Base-by-base conservation (phyloP, 768 basidiomycete species). In the Clitopilus passeckerianus region DNA sequence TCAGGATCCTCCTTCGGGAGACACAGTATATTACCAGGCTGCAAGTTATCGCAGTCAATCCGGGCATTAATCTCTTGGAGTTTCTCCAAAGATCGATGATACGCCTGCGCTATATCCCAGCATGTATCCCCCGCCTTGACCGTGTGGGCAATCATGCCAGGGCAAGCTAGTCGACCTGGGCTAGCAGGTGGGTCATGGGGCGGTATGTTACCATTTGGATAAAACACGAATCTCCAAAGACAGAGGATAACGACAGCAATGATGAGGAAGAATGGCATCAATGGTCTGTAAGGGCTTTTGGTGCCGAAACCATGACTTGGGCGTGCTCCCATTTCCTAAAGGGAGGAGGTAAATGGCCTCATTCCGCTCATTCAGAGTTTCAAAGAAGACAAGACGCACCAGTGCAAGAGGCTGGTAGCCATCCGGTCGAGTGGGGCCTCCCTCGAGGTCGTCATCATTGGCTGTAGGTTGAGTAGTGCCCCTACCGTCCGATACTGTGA, bases 231-330 rank as follows among this genome's bases (percentile, higher is more conserved):
- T 10, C 86, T 82, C 82, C 85, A 88, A 60, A 86, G 71, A 57
- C 88, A 79, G 12, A 90, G 76, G 41, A 90, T 77, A 18, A 83
- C 60, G 57, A 84, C 86, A 10, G 80, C 83, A 44, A 89, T 79
- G 54, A 88, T 79, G 59, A 90, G 83, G 75, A 89, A 86, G 74
- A 89, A 90, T 6, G 87, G 87, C 65, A 87, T 85, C 6, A 90
- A 76, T 0, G 84, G 79, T 22, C 82, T 80, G 65, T 88, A 88
- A 6, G 83, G 15, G n/a, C 46, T 22, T 18, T 18, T 18, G 12
- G 75, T 9, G 71, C 68, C n/a, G 75, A 65, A 57, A 75, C 77
- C 54, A 74, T 65, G 60, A 66, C 61, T 7, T 70, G 64, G 44
- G 70, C 70, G 56, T 69, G 67, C 50, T 77, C 69, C 65, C 46